Evolutionary conservation across 345 rosid species (phyloP).

Genomic region (Euphorbia lathyris): DNA sequence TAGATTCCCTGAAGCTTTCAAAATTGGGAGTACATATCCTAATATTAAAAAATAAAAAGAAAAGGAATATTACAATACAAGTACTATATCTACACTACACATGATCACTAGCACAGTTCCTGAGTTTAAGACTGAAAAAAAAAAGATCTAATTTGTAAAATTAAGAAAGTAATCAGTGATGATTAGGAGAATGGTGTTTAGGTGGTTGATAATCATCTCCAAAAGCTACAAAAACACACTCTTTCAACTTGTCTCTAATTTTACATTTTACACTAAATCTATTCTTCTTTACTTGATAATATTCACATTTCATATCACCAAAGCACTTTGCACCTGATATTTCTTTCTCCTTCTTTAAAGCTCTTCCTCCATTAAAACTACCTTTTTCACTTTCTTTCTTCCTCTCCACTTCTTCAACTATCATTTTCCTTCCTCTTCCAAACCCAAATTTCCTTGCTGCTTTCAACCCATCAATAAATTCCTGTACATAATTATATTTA

Average conservation of each 20-base stretch:
- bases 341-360: constrained; percentile 16
- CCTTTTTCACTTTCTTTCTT: constrained; percentile 6
- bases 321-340: constrained; percentile 46
- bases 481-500: constrained; percentile 21
- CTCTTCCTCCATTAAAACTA: background rate
- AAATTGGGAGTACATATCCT: background rate
- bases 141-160: too few relatives aligned
- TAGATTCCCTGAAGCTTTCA: constrained; percentile 13
- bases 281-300: constrained; percentile 23
- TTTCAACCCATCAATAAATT: constrained; percentile 20
- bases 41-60: background rate
- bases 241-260: constrained; percentile 9
- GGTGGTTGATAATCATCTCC: constrained; percentile 42
- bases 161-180: constrained; percentile 28
- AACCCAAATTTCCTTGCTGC: constrained; percentile 12
- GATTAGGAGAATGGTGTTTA: constrained; percentile 41
- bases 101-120: background rate
- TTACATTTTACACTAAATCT: constrained; percentile 14
- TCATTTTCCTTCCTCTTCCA: constrained; percentile 48
- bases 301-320: constrained; percentile 27
- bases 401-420: constrained; percentile 5
- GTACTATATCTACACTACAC: constrained; percentile 2
- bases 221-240: constrained; percentile 35
- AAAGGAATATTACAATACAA: background rate
- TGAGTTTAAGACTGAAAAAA: background rate